These are phyloP conservation scores for Cyclotella atomus DNA, from an alignment of 108 stramenopile genomes.

Conservation along the genomic window DNA sequence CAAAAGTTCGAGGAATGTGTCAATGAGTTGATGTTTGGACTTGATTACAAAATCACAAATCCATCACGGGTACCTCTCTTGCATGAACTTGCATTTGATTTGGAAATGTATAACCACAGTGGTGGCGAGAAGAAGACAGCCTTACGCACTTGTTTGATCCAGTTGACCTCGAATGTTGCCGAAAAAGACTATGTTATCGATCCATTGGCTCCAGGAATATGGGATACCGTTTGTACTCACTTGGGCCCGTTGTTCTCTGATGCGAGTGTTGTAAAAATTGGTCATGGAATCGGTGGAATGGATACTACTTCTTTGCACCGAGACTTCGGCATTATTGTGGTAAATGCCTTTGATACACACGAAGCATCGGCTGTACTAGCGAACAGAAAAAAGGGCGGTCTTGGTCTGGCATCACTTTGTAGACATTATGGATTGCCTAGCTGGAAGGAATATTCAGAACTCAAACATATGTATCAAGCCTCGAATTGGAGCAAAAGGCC, in stretches of 20 bases:
- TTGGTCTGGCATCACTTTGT: conserved; percentile 69
- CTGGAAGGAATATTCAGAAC: conserved; percentile 51
- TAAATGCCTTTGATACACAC: conserved; percentile 95
- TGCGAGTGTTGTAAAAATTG: conserved; percentile 90
- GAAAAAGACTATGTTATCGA: conserved; percentile 83
- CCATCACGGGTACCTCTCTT: background rate
- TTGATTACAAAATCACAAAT: background rate
- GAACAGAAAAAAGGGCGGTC: conserved; percentile 27
- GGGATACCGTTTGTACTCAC: conserved; percentile 58
- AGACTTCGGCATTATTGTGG: conserved; percentile 92
- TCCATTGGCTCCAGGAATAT: conserved; percentile 72
- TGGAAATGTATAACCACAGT: conserved; percentile 70
- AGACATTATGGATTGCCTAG: conserved; percentile 68
- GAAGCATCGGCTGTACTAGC: conserved; percentile 69
- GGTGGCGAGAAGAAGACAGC: conserved; percentile 32
- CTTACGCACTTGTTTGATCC: conserved; percentile 71
- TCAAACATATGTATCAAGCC: conserved; percentile 86
- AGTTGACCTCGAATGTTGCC: conserved; percentile 63
- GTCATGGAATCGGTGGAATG: conserved; percentile 87
- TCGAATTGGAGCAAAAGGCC: conserved; percentile 93
- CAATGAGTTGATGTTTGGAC: conserved; percentile 50
- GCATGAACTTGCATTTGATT: conserved; percentile 78
- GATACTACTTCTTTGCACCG: conserved; percentile 90
- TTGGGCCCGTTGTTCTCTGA: conserved; percentile 85
- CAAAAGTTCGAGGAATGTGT: conserved; percentile 68